Conservation (phyloP, 768 basidiomycete genomes). For the Kwoniella pini region DNA sequence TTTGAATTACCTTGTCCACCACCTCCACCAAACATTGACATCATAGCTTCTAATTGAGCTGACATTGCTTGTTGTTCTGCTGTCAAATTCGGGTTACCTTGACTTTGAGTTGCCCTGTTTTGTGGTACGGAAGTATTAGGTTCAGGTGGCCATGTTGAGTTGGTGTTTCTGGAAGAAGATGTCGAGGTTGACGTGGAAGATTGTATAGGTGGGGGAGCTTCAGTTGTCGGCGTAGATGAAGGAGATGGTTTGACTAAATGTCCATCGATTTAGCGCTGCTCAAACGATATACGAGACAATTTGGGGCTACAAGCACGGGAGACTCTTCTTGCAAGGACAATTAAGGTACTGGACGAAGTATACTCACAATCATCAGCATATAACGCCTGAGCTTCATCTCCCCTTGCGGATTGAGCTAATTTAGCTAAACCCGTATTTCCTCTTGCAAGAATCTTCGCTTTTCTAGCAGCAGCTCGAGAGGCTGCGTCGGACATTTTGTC, state of each 20-base stretch:
- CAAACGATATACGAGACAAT: too few relatives aligned
- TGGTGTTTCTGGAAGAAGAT: not conserved
- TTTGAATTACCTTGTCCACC: not conserved
- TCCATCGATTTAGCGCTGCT: too few relatives aligned
- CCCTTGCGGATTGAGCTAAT: constrained; percentile 51
- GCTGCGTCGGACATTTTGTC: constrained; percentile 41
- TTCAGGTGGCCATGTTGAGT: constrained; percentile 35
- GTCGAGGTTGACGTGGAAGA: constrained; percentile 3
- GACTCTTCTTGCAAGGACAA: too few relatives aligned
- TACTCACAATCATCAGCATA: constrained; percentile 46
- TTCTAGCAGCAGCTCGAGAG: constrained; percentile 47
- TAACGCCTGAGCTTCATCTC: constrained; percentile 49
- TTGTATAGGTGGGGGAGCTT: constrained; percentile 27
- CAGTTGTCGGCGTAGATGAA: constrained; percentile 12
- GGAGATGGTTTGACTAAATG: constrained; percentile 16
- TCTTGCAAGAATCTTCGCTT: constrained; percentile 53
- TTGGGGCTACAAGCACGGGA: too few relatives aligned
- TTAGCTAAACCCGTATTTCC: constrained; percentile 49
- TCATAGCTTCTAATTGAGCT: constrained; percentile 41
- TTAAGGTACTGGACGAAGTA: too few relatives aligned
- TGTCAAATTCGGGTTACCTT: not conserved
- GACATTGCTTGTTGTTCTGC: constrained; percentile 40
- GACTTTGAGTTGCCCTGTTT: not conserved
- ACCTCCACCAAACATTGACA: constrained; percentile 44
- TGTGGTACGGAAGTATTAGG: constrained; percentile 6